Conservation (phyloP, 805 yeast genomes). For the Saccharomycopsis babjevae region DNA sequence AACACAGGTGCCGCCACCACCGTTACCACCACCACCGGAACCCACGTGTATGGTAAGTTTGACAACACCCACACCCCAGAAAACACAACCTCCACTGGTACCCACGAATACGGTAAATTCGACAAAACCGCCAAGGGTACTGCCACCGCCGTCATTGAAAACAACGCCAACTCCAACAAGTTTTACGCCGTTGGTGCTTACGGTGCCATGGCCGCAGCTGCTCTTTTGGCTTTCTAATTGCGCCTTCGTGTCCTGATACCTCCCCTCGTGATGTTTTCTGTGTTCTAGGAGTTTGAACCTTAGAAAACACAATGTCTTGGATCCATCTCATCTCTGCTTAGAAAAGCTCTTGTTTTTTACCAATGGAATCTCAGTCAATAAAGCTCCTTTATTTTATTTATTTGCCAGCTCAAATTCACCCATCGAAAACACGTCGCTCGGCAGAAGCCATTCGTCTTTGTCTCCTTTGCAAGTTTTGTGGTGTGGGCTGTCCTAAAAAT, state of each 20-base stretch:
- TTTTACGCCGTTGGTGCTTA: slow-evolving; percentile 18
- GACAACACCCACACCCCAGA: slow-evolving; percentile 35
- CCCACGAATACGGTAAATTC: slow-evolving; percentile 49
- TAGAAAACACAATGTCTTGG: too few relatives aligned
- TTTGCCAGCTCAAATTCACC: too few relatives aligned
- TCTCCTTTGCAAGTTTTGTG: too few relatives aligned
- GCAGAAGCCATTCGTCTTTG: too few relatives aligned
- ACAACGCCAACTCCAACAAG: slow-evolving; percentile 74
- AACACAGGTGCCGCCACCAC: slow-evolving; percentile 38
- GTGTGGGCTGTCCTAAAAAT: too few relatives aligned
- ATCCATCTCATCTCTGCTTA: too few relatives aligned
- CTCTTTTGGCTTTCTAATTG: slow-evolving; percentile 14
- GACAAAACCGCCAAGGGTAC: slow-evolving; percentile 33
- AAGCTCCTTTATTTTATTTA: too few relatives aligned
- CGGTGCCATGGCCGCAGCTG: slow-evolving; percentile 17
- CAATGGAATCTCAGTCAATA: too few relatives aligned
- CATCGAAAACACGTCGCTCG: too few relatives aligned
- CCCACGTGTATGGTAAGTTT: slow-evolving; percentile 40
- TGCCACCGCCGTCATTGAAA: slow-evolving; percentile 23
- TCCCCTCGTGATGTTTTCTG: too few relatives aligned
- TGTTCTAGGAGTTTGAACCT: too few relatives aligned
- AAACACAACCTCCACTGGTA: slow-evolving; percentile 32
- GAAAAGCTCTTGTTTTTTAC: too few relatives aligned
- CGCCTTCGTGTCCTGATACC: not conserved
- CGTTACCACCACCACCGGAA: slow-evolving; percentile 27